A percentile compares a stretch with the other conserved stretches of the same genome.
Evolutionary conservation across 1,284 basidiomycete species (phyloP).

Genomic region (Heterobasidion annosum): DNA sequence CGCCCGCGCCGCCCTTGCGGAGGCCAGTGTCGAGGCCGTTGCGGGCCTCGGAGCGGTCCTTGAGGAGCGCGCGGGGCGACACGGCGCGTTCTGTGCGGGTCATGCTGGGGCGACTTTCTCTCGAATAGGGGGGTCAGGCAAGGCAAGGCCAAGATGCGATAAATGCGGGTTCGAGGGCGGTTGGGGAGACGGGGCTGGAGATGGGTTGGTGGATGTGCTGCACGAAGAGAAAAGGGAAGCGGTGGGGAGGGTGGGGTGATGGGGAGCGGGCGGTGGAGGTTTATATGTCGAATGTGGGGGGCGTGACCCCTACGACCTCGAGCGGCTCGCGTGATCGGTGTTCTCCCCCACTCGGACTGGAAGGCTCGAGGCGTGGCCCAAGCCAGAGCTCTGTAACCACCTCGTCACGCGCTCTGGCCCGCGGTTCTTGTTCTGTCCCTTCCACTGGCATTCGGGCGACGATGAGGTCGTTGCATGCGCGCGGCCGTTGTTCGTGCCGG

Average conservation of each 20-base stretch:
- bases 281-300: neutral
- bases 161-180: neutral
- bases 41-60: constrained; percentile 74
- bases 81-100: constrained; percentile 70
- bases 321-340: neutral
- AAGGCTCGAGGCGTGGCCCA: neutral
- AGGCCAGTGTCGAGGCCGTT: constrained; percentile 66
- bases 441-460: too few relatives aligned
- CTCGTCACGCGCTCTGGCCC: neutral
- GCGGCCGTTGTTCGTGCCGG: neutral
- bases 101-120: constrained; percentile 31
- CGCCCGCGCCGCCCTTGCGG: constrained; percentile 73
- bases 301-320: neutral
- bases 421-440: neutral
- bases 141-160: neutral
- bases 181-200: neutral
- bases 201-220: neutral
- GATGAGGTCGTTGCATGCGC: too few relatives aligned
- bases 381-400: too few relatives aligned
- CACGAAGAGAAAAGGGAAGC: too few relatives aligned
- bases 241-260: neutral
- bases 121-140: neutral
- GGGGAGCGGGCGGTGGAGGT: neutral
- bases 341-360: neutral
- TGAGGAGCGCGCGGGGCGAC: constrained; percentile 66